Evolutionary conservation across 495 filamentous ascomycete genomes (phyloP), one percentile per base, ranked within the genome.

Genomic region (Aspergillus haitiensis): DNA sequence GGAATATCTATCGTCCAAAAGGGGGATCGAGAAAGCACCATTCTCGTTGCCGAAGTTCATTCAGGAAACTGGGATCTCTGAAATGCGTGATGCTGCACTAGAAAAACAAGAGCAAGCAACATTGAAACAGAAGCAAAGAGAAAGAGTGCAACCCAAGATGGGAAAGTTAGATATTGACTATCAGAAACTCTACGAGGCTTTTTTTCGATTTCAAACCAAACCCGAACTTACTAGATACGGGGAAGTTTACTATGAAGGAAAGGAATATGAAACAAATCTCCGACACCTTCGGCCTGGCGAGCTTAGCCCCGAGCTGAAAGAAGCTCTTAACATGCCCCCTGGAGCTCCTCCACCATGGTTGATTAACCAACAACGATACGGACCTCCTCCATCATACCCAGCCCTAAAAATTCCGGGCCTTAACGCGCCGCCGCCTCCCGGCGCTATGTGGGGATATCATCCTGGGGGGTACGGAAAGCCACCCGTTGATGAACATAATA

Each of bases 131-230:
- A 97, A 96, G 68, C 93, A 97, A 76, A 82, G 94, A 42, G 94
- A 98, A 70, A 83, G 94, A 55, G 94, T 98, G 9, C 88, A 92
- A 61, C 92, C 92, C 0, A 98, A 98, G 74, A 95, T 97, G 88
- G 94, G 94, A 60, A 95, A 93, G 67, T 78, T 98, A 51, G 94
- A 98, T 66, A 96, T 98, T 59, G 95, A 98, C 73, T 98, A 98
- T 70, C 91, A 96, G 69, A 97, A 94, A 70, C 84, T 98, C 32
- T 96, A 97, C 70, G 94, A 97, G 69, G 94, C 94, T 7, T 98
- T 98, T 76, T 98, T 98, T 79, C 83, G 92, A 31, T 95, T 94
- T 67, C 94, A 98, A 72, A 96, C 90, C 37, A 98, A 98, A 69
- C 94, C 94, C 2, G 87, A 92, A 62, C 75, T 98, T 52, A 98